Conservation (phyloP, 176 grass and related monocot species). For the Zea luxurians region DNA sequence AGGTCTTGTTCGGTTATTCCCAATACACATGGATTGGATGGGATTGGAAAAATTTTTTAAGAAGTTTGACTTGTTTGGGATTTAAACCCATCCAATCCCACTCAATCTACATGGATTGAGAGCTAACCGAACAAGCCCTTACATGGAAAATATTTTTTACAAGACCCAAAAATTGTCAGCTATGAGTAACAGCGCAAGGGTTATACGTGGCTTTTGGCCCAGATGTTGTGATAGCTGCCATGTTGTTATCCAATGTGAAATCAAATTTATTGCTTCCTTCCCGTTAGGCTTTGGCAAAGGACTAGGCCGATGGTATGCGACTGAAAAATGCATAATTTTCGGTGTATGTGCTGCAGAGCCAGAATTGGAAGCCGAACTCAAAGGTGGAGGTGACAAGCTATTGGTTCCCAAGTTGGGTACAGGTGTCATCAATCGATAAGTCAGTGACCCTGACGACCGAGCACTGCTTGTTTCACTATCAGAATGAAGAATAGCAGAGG, state of each 20-base stretch:
- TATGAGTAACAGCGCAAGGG: not conserved
- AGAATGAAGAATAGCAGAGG: slow-evolving; percentile 11
- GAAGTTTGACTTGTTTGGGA: no score
- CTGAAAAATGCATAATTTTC: slow-evolving; percentile 42
- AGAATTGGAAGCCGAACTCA: slow-evolving; percentile 41
- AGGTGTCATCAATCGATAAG: slow-evolving; percentile 35
- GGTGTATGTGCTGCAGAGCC: slow-evolving; percentile 42
- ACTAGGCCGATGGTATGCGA: slow-evolving; percentile 39
- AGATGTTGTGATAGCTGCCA: not conserved
- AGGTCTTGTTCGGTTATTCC: no score
- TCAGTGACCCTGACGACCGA: slow-evolving; percentile 43
- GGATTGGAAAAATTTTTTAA: no score
- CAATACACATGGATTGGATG: no score
- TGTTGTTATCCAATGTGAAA: slow-evolving; percentile 22
- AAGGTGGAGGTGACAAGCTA: slow-evolving; percentile 44
- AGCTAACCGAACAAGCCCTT: not conserved
- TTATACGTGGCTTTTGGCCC: slow-evolving; percentile 13
- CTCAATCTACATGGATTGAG: no score
- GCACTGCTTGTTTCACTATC: slow-evolving; percentile 50
- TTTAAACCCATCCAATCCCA: no score
- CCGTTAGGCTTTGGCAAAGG: slow-evolving; percentile 47
- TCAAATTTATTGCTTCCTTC: slow-evolving; percentile 51
- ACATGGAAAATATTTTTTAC: slow-evolving; percentile 26
- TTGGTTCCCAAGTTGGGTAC: slow-evolving; percentile 47
- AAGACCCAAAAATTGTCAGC: not conserved